phyloP scores from a whole-genome alignment of 176 grass and related monocot genomes.

The Ensete ventricosum region DNA sequence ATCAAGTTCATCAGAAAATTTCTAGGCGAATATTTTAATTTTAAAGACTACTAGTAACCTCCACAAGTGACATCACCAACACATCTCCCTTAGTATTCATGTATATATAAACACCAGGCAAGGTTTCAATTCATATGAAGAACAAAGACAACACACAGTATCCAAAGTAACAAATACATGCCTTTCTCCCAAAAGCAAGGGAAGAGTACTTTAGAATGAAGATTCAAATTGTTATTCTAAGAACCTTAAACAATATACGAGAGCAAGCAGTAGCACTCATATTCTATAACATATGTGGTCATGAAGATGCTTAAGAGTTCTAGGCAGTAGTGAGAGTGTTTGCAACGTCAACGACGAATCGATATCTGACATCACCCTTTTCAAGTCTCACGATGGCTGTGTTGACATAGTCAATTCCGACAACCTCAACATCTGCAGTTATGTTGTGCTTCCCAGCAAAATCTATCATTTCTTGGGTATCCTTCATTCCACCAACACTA shows the following conservation, averaged over 20 bases:
- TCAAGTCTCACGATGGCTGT: constrained; percentile 47
- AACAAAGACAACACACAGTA: no score
- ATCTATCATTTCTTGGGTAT: constrained; percentile 56
- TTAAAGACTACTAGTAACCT: no score
- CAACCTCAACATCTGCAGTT: constrained; percentile 48
- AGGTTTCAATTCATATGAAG: no score
- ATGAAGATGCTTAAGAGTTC: not conserved
- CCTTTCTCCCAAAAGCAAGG: not conserved
- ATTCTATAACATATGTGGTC: no score
- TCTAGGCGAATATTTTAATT: no score
- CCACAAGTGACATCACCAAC: no score
- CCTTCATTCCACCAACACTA: constrained; percentile 40
- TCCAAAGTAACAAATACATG: not conserved
- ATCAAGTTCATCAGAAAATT: no score
- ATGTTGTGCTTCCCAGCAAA: constrained; percentile 49
- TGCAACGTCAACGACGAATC: constrained; percentile 45
- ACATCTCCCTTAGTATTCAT: no score
- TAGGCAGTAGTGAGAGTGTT: not conserved
- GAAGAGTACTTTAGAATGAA: not conserved
- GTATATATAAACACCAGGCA: no score
- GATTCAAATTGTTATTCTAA: not conserved
- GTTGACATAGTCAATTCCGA: constrained; percentile 68
- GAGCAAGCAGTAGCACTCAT: not conserved
- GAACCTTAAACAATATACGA: not conserved
- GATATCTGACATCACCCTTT: constrained; percentile 58